Evolutionary conservation across 805 yeast genomes (phyloP).

Genomic region (Ogataea haglerorum): DNA sequence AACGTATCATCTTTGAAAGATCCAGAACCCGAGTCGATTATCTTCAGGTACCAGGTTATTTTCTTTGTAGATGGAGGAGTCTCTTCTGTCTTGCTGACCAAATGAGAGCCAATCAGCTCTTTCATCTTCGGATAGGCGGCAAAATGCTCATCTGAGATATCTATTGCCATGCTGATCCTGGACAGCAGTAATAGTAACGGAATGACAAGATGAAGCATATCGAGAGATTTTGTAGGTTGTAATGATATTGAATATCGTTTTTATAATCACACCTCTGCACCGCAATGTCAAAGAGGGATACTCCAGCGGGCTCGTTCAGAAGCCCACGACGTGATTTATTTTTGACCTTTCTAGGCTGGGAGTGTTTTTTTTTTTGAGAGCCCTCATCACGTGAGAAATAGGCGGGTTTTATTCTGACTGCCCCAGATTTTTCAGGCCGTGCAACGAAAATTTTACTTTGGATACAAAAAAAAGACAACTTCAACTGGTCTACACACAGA

Average conservation of each 20-base stretch:
- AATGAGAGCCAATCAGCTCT: constrained; percentile 47
- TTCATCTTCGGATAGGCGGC: constrained; percentile 39
- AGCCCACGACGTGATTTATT: no score
- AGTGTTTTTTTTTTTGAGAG: not conserved
- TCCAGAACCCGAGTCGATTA: constrained; percentile 54
- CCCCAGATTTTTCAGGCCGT: constrained; percentile 14
- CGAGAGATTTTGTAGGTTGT: constrained; percentile 2
- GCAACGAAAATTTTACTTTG: constrained; percentile 15
- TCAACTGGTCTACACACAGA: constrained; percentile 15
- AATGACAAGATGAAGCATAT: constrained; percentile 1
- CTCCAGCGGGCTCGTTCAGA: no score
- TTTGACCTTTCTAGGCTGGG: not conserved
- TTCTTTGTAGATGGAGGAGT: constrained; percentile 80
- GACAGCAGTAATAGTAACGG: constrained; percentile 2
- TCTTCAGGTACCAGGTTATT: constrained; percentile 64
- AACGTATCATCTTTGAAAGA: constrained; percentile 30
- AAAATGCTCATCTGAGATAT: constrained; percentile 33
- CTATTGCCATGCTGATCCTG: constrained; percentile 18
- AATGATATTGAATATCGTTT: not conserved
- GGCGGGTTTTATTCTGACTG: constrained; percentile 5
- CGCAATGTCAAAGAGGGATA: not conserved
- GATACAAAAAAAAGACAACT: constrained; percentile 7
- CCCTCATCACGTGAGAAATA: constrained; percentile 3
- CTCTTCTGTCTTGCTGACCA: constrained; percentile 37
- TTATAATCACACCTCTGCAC: constrained; percentile 6